Conservation (phyloP, 2,329 filamentous ascomycete genomes). For the Colletotrichum filicis region DNA sequence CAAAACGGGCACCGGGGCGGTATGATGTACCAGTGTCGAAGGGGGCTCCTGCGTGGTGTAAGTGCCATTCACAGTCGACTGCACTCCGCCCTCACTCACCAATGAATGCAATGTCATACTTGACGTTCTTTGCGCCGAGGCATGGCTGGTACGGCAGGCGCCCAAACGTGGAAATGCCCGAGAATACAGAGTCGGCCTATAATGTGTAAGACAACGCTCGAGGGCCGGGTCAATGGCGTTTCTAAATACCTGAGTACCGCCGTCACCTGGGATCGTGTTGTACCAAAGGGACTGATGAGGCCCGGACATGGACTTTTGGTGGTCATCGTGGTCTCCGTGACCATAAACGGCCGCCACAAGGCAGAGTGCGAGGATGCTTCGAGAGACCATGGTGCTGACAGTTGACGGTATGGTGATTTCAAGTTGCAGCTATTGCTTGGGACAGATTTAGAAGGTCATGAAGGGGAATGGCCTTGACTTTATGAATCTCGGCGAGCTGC, state of each 20-base stretch:
- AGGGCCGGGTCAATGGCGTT: not conserved
- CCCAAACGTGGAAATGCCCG: conserved; percentile 87
- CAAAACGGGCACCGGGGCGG: conserved; percentile 84
- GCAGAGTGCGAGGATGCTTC: conserved; percentile 47
- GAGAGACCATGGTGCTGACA: conserved; percentile 41
- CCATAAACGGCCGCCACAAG: conserved; percentile 64
- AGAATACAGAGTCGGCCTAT: conserved; percentile 88
- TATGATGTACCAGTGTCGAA: conserved; percentile 91
- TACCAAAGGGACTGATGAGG: conserved; percentile 85
- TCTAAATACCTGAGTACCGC: conserved; percentile 77
- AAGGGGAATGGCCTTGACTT: conserved; percentile 13
- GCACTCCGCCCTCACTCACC: conserved; percentile 56
- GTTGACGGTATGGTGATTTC: not conserved
- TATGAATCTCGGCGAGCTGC: conserved; percentile 24
- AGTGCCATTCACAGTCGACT: not conserved
- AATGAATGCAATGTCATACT: conserved; percentile 88
- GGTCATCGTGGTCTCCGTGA: conserved; percentile 68
- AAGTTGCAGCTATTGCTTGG: not conserved
- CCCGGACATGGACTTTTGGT: conserved; percentile 73
- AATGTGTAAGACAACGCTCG: conserved; percentile 11
- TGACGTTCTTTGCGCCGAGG: conserved; percentile 73
- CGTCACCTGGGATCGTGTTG: conserved; percentile 83
- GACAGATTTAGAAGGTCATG: not conserved
- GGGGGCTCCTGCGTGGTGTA: conserved; percentile 68
- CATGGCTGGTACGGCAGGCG: conserved; percentile 83